A percentile compares a stretch with the other conserved stretches of the same genome.
Evolutionary conservation across 2,329 filamentous ascomycete genomes (phyloP).

Genomic region (Tolypocladium pustulatum): DNA sequence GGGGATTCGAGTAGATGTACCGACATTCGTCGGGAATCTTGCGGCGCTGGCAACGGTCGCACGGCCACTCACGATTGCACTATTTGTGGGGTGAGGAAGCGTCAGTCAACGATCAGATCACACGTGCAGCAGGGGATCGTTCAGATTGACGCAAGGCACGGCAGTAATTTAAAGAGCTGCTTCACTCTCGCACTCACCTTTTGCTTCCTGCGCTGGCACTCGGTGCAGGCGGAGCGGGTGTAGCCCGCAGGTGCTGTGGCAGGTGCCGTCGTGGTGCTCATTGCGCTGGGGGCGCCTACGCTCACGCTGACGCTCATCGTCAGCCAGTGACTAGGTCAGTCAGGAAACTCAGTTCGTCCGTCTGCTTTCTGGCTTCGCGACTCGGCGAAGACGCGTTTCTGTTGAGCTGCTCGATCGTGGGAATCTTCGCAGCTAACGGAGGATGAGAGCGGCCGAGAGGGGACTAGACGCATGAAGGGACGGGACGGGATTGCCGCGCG

Average conservation of each 20-base stretch:
- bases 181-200: conserved; percentile 15
- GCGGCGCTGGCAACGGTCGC: conserved; percentile 19
- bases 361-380: not conserved
- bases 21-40: conserved; percentile 18
- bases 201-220: conserved; percentile 30
- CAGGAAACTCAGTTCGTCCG: not conserved
- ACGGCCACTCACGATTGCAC: conserved; percentile 23
- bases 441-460: not conserved
- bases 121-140: not conserved
- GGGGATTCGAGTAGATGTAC: conserved; percentile 10
- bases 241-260: conserved; percentile 3
- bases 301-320: not conserved
- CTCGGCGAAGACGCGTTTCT: not conserved
- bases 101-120: not conserved
- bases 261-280: not conserved
- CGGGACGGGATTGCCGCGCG: not conserved
- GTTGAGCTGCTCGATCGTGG: not conserved
- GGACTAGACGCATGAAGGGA: not conserved
- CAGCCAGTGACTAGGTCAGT: not conserved
- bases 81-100: conserved; percentile 2
- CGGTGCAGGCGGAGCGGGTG: conserved; percentile 28
- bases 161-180: not conserved
- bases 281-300: not conserved
- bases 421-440: not conserved
- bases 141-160: not conserved